Evolutionary conservation across 148 eudicot genomes (phyloP).

Genomic region (Spergularia marina): DNA sequence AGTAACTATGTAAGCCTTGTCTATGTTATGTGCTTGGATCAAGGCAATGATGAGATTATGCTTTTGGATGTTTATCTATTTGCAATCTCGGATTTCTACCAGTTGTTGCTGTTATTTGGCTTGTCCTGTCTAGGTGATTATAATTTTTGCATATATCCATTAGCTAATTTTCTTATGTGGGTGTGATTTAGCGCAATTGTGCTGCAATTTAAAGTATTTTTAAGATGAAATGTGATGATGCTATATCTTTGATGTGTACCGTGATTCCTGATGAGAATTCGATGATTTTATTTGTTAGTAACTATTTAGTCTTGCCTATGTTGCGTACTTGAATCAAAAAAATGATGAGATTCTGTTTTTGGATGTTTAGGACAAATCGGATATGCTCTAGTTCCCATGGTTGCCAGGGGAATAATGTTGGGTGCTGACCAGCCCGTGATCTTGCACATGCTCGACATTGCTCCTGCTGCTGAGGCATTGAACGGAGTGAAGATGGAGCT

Average conservation of each 20-base stretch:
- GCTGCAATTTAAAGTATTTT: neutral
- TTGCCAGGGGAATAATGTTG: constrained; percentile 91
- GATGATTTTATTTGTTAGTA: neutral
- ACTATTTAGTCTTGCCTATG: neutral
- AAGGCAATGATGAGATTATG: constrained; percentile 1
- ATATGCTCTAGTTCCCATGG: constrained; percentile 89
- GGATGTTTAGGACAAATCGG: constrained; percentile 71
- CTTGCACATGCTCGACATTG: constrained; percentile 91
- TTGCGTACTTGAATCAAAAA: neutral
- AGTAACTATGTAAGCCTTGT: neutral
- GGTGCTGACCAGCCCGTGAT: constrained; percentile 86
- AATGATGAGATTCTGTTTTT: constrained; percentile 15
- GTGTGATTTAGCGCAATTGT: neutral
- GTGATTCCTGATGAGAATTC: neutral
- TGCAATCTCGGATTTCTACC: too few relatives aligned
- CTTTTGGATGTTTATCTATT: neutral
- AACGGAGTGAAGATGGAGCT: constrained; percentile 93
- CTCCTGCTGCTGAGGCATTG: constrained; percentile 90
- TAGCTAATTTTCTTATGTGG: neutral
- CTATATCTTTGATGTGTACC: neutral
- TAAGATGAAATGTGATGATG: neutral
- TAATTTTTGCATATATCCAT: too few relatives aligned
- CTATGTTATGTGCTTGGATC: neutral
- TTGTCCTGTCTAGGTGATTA: too few relatives aligned
- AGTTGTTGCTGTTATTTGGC: neutral